Evolutionary conservation across 768 basidiomycete species (phyloP).

Genomic region (Pholiota microspora): DNA sequence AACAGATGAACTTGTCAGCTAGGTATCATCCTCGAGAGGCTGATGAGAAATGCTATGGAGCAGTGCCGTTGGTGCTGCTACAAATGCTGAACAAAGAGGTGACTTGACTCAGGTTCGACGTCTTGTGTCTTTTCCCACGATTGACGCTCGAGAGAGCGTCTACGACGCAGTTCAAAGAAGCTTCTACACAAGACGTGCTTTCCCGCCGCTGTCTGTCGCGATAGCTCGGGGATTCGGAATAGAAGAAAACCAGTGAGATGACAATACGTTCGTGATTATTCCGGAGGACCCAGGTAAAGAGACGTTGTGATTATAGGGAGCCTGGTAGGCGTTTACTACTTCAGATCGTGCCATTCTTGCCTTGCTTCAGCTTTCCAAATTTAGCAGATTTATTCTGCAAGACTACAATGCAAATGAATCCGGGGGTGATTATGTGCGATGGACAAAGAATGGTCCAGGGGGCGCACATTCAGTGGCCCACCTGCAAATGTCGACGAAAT

Average conservation of each 20-base stretch:
- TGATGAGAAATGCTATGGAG: too few species aligned
- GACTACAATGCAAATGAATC: too few species aligned
- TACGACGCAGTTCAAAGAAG: too few species aligned
- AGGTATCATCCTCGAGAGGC: not conserved
- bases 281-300: slow-evolving; percentile 1
- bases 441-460: too few species aligned
- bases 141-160: too few species aligned
- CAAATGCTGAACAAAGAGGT: too few species aligned
- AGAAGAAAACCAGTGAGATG: not conserved
- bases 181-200: not conserved
- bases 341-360: not conserved
- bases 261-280: not conserved
- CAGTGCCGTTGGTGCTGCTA: too few species aligned
- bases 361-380: not conserved
- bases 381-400: too few species aligned
- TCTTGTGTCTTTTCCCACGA: too few species aligned
- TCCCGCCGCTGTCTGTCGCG: not conserved
- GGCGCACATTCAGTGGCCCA: too few species aligned
- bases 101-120: too few species aligned
- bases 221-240: not conserved
- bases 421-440: not conserved
- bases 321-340: not conserved
- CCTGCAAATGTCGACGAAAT: too few species aligned
- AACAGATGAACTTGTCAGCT: not conserved
- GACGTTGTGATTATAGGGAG: not conserved